Evolutionary conservation across 169 alveolate species (phyloP).

Genomic region (Perkinsus marinus): DNA sequence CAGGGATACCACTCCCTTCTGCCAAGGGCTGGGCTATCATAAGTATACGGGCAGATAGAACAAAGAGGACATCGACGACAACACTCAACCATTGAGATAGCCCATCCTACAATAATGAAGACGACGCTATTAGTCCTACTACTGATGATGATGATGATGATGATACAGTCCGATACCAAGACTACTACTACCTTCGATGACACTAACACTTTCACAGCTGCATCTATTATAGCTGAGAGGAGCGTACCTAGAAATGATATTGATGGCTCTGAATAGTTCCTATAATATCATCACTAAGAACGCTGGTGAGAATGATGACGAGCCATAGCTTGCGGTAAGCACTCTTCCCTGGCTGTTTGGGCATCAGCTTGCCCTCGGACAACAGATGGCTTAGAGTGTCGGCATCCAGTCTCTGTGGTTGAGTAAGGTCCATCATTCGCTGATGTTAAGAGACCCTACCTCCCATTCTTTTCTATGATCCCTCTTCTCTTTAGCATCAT

Average conservation of each 20-base stretch:
- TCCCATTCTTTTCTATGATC: not conserved
- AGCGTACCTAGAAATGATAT: not conserved
- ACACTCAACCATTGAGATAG: not conserved
- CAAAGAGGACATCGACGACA: not conserved
- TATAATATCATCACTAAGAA: not conserved
- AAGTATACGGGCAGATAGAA: not conserved
- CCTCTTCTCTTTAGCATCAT: not conserved
- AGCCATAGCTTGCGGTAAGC: not conserved
- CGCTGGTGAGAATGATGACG: not conserved
- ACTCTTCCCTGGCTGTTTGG: not conserved
- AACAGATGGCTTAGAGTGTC: not conserved
- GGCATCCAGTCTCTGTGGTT: not conserved
- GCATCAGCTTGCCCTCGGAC: not conserved
- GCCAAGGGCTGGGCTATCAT: constrained; percentile 14
- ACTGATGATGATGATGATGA: not conserved
- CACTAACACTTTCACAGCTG: not conserved
- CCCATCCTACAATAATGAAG: not conserved
- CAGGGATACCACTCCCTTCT: constrained; percentile 59
- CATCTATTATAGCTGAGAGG: not conserved
- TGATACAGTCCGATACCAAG: not conserved
- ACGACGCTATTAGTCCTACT: no score
- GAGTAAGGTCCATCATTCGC: no score
- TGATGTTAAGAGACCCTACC: not conserved
- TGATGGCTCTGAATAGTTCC: not conserved
- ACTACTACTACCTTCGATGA: not conserved